These are phyloP conservation scores for Laetiporus sulphureus DNA, from an alignment of 1,284 basidiomycete species.

Conservation along the genomic window DNA sequence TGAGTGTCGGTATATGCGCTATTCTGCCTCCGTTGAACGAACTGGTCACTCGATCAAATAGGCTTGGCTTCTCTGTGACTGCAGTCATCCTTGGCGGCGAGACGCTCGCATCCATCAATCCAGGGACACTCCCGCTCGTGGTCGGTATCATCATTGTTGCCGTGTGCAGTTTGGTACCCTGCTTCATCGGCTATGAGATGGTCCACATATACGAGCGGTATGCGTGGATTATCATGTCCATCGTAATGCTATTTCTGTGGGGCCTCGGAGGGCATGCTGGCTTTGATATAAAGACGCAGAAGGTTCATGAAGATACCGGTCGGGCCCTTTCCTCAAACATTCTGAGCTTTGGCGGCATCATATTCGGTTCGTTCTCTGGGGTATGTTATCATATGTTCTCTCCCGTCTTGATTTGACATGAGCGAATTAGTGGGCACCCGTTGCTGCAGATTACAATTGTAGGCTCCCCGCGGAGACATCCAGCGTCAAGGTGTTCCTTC, in stretches of 20 bases:
- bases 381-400: slow-evolving; percentile 22
- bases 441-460: slow-evolving; percentile 53
- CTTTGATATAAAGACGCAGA: slow-evolving; percentile 40
- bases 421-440: slow-evolving; percentile 32
- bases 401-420: background rate
- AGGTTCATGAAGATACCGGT: slow-evolving; percentile 38
- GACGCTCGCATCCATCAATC: slow-evolving; percentile 37
- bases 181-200: slow-evolving; percentile 44
- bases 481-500: slow-evolving; percentile 40
- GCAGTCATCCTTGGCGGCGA: slow-evolving; percentile 44
- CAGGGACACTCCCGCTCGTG: slow-evolving; percentile 35
- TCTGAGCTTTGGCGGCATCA: slow-evolving; percentile 50
- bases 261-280: slow-evolving; percentile 48
- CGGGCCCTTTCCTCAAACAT: slow-evolving; percentile 38
- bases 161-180: slow-evolving; percentile 38
- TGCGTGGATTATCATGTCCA: slow-evolving; percentile 50
- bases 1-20: slow-evolving; percentile 18
- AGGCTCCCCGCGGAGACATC: slow-evolving; percentile 40
- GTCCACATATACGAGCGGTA: slow-evolving; percentile 57
- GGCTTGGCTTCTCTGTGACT: slow-evolving; percentile 40
- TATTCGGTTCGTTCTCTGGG: slow-evolving; percentile 47
- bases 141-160: slow-evolving; percentile 40
- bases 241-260: slow-evolving; percentile 51
- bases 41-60: slow-evolving; percentile 10
- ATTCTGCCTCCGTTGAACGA: background rate